A percentile compares a stretch with the other conserved stretches of the same genome.
Conservation (phyloP, 2,329 filamentous ascomycete species). For the Trichoderma koningiopsis region DNA sequence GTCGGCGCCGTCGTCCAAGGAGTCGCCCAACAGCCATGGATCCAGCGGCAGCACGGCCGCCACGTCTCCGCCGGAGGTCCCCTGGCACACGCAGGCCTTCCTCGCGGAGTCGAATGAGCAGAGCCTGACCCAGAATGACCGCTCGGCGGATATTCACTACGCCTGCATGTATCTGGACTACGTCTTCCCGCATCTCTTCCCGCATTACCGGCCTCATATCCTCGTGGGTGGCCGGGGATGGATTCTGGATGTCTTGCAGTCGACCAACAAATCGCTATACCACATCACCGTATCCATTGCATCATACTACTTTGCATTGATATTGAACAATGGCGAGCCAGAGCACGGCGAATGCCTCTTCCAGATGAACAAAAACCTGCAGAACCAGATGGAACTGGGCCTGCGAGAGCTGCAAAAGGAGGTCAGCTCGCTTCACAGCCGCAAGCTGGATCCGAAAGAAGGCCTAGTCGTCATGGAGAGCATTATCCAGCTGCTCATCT, state of each 20-base stretch:
- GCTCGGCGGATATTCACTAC: slow-evolving; percentile 44
- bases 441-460: slow-evolving; percentile 32
- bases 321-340: slow-evolving; percentile 41
- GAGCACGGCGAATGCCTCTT: slow-evolving; percentile 41
- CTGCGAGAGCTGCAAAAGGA: slow-evolving; percentile 49
- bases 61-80: slow-evolving; percentile 38
- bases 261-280: slow-evolving; percentile 60
- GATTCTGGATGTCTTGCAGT: slow-evolving; percentile 59
- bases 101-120: slow-evolving; percentile 31
- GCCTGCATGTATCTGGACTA: slow-evolving; percentile 64
- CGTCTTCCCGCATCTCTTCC: slow-evolving; percentile 63
- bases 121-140: slow-evolving; percentile 26
- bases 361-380: slow-evolving; percentile 44
- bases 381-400: slow-evolving; percentile 48
- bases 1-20: slow-evolving; percentile 22
- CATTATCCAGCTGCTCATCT: slow-evolving; percentile 56
- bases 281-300: slow-evolving; percentile 59
- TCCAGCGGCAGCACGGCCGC: slow-evolving; percentile 26
- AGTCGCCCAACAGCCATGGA: slow-evolving; percentile 26
- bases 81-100: slow-evolving; percentile 39
- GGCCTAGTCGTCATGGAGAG: slow-evolving; percentile 50
- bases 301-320: slow-evolving; percentile 58
- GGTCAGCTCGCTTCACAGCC: slow-evolving; percentile 42
- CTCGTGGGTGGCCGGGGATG: slow-evolving; percentile 61
- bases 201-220: slow-evolving; percentile 61